phyloP scores from a whole-genome alignment of 345 rosid genomes.

The Rhodomyrtus tomentosa region DNA sequence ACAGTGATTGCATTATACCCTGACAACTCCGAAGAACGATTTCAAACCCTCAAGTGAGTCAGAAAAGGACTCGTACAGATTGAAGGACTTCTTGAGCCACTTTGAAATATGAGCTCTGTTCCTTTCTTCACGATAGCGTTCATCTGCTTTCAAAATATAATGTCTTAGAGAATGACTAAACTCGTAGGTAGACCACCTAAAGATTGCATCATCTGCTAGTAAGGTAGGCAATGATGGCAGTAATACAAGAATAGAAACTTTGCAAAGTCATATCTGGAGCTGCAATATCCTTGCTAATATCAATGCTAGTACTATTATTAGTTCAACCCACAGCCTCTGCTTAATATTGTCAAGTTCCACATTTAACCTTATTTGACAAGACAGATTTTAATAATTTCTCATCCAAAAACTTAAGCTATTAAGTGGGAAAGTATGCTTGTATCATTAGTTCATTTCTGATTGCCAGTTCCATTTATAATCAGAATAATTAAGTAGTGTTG shows the following conservation, averaged over 20 bases:
- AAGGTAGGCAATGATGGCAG: neutral
- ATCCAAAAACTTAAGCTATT: neutral
- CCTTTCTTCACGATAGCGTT: constrained; percentile 67
- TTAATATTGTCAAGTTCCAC: neutral
- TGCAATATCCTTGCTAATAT: neutral
- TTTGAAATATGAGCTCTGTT: constrained; percentile 66
- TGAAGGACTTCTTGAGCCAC: constrained; percentile 85
- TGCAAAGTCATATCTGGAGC: neutral
- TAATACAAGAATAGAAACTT: neutral
- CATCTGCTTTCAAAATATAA: constrained; percentile 39
- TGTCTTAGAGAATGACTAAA: neutral
- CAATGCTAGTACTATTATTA: neutral
- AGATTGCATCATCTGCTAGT: neutral
- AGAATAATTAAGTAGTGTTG: neutral
- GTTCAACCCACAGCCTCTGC: neutral
- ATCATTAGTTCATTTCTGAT: neutral
- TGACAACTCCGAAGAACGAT: constrained; percentile 63
- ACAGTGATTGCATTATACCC: constrained; percentile 28
- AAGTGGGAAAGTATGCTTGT: neutral
- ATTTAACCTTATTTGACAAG: neutral
- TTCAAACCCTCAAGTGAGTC: constrained; percentile 45
- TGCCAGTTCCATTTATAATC: neutral
- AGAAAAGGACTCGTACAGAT: constrained; percentile 47
- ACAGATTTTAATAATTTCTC: neutral
- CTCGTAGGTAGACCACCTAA: neutral